Base-by-base conservation (phyloP, 495 filamentous ascomycete species). In the Parmelia sp. region DNA sequence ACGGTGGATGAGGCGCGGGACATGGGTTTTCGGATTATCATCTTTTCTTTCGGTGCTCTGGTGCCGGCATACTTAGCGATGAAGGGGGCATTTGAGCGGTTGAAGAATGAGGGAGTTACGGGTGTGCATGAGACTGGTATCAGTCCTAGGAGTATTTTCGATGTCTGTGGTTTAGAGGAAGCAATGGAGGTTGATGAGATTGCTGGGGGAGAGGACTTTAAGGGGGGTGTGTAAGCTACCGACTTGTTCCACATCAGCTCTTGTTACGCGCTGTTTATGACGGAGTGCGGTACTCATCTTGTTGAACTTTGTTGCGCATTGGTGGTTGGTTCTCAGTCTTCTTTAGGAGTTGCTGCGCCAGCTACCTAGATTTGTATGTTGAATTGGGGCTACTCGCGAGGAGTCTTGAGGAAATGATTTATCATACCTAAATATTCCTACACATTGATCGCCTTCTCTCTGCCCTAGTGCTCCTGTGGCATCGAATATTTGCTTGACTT, bases 1-100 rank as follows among this genome's bases (percentile, higher is more conserved):
- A 82, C 78, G 12, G 79, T 78, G 23, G 71, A 80, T 8, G 82
- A 87, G 69, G 84, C 86, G 0, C 70, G 78, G 62, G 78, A 82
- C 55, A 77, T 89, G 73, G 86, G 87, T 3, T 89, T 84, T 70
- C 73, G 78, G 47, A 82, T 89, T 45, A 84, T 87, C 57, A 87
- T 89, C 33, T 85, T 83, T 70, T 80, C 82, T 0, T 80, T 84
- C 60, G 80, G 79, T 0, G 73, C 76, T 6, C 69, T 85, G 57
- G 76, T 77, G 6, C 81, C 80, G 0, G 82, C 82, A 0, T 85
- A 82, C 57, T 61, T 79, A 56, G 82, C 79, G 0, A 84, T 84
- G 57, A 76, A 76, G 57, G 67, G 74, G 1, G 76, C 74, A 11
- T 73, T 78, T 33, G 66, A 76, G 65, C 73, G 76, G 42, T 70